Conservation (phyloP, 371 early-diverging fungal species). For the Mucor plumbeus region DNA sequence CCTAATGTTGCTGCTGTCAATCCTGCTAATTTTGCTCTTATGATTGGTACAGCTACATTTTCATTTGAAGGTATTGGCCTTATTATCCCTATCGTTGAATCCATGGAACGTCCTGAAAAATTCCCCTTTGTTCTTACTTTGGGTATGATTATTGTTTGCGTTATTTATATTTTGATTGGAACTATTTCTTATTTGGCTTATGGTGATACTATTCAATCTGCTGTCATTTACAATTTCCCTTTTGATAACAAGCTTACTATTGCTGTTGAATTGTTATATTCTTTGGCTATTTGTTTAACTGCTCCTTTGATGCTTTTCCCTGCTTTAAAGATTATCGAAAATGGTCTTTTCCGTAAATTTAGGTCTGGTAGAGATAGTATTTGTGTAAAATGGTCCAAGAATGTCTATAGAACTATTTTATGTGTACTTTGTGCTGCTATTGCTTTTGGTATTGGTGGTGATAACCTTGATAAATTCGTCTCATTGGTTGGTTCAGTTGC, state of each 20-base stretch:
- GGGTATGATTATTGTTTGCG: conserved; percentile 63
- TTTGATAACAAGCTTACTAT: conserved; percentile 48
- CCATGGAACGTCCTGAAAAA: conserved; percentile 61
- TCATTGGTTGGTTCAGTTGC: conserved; percentile 56
- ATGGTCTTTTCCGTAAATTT: conserved; percentile 46
- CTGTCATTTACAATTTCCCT: conserved; percentile 74
- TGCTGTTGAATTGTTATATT: conserved; percentile 71
- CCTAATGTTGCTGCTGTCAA: conserved; percentile 61
- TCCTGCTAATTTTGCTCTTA: conserved; percentile 66
- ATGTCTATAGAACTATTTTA: conserved; percentile 57
- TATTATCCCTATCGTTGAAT: conserved; percentile 63
- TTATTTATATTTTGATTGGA: conserved; percentile 69
- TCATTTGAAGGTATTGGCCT: conserved; percentile 84
- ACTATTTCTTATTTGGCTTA: conserved; percentile 74
- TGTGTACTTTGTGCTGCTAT: conserved; percentile 56
- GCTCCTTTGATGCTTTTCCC: conserved; percentile 79
- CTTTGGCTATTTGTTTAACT: conserved; percentile 75
- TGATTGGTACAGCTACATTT: conserved; percentile 81
- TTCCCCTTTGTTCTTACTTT: conserved; percentile 66
- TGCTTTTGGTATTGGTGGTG: conserved; percentile 67
- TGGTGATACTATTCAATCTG: conserved; percentile 72
- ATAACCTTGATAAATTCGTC: conserved; percentile 76
- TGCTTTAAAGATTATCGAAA: conserved; percentile 74
- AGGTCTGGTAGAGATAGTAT: conserved; percentile 41
- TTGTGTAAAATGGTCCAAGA: conserved; percentile 74